These are phyloP conservation scores for Mycena metata DNA, from an alignment of 768 basidiomycete genomes.

Conservation along the genomic window DNA sequence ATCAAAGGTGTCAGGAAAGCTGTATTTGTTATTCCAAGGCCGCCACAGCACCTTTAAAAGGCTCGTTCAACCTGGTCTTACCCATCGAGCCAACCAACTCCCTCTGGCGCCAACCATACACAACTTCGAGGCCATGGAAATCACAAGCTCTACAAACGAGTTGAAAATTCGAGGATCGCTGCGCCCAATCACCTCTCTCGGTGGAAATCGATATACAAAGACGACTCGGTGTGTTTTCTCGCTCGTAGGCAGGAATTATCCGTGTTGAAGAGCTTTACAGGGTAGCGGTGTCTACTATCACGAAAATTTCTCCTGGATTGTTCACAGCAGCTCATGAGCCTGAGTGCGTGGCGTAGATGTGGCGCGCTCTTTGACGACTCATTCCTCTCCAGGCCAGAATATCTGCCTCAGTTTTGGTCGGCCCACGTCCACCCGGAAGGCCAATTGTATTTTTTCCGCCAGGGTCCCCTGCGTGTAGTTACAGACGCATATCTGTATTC, in stretches of 20 bases:
- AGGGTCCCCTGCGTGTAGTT: conserved; percentile 55
- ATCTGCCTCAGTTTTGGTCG: conserved; percentile 62
- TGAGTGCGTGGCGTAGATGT: conserved; percentile 11
- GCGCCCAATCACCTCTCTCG: conserved; percentile 18
- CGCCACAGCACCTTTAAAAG: too few relatives aligned
- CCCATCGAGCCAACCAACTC: too few relatives aligned
- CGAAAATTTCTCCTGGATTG: conserved; percentile 23
- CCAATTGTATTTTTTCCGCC: conserved; percentile 62
- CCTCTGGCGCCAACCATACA: too few relatives aligned
- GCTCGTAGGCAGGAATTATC: neutral
- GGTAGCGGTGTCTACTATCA: neutral
- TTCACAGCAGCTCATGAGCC: conserved; percentile 23
- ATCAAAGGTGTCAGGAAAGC: too few relatives aligned
- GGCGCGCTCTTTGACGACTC: neutral
- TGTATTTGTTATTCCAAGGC: too few relatives aligned
- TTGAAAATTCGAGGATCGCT: neutral
- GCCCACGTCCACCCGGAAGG: conserved; percentile 71
- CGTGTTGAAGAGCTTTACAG: conserved; percentile 11
- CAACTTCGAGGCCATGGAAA: too few relatives aligned
- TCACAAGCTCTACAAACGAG: too few relatives aligned
- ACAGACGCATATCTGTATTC: conserved; percentile 68
- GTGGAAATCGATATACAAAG: conserved; percentile 21
- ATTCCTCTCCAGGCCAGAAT: conserved; percentile 36
- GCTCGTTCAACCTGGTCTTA: too few relatives aligned
- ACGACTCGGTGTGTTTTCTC: conserved; percentile 21